Base-by-base conservation (phyloP, 208 protist species). In the Acanthamoeba sp. region DNA sequence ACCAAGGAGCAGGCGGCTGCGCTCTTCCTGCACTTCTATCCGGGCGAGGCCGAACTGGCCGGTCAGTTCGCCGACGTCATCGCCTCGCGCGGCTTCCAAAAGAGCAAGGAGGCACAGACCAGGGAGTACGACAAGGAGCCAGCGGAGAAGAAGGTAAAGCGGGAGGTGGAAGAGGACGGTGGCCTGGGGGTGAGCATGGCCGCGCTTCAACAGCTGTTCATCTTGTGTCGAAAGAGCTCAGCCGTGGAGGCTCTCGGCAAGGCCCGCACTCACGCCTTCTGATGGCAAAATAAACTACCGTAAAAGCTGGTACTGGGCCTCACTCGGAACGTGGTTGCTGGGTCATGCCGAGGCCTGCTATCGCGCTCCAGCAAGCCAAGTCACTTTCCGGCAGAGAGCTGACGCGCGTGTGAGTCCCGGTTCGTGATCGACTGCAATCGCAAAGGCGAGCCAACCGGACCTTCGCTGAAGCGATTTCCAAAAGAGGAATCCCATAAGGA, bases 21-120 rank as follows among this genome's bases (percentile, higher is more conserved):
- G 9, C 97, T 99, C 96, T 99, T 98, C 76, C 34, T 73, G 10
- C 98, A 98, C 94, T 99, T 99, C 93, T 99, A 93, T 36, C 89
- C 89, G 5, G 64, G 36, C 4, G 84, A 59, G 24, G 27, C 38
- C 29, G 84, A 91, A 9, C 84, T 91, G 29, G 84, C 84, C 84
- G 18, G 36, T 9, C 9, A 91, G 84, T 91, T 91, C 14, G 52
- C 55, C 34, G 84, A 69, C 16, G 84, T 91, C 20, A 59, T 91
- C 27, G 84, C 84, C 34, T 76, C 66, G 66, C 66, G 66, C 29
- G 34, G 6, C 42, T 42, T 64, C 42, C 12, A 34, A 10, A 76
- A 18, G 36, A 16, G 1, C 66, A 76, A 76, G 32, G 12, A 73
- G 64, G 27, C n/a, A n/a, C n/a, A n/a, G n/a, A n/a, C n/a, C n/a